A percentile compares a stretch with the other conserved stretches of the same genome.
phyloP scores from a whole-genome alignment of 768 basidiomycete genomes.

The Tylopilus rubrobrunneus region DNA sequence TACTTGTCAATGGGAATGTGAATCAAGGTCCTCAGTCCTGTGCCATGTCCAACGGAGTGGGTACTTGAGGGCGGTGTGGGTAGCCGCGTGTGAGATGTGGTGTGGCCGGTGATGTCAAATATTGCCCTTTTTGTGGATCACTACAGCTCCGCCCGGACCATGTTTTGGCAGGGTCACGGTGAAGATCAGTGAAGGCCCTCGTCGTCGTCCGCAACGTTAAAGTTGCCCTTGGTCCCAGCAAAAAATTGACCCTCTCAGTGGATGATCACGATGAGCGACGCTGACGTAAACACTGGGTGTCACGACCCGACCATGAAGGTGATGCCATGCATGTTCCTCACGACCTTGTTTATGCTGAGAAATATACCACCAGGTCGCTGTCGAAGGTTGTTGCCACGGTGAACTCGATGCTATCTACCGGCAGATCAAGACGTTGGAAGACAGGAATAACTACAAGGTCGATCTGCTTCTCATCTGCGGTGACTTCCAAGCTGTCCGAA shows the following conservation, averaged over 20 bases:
- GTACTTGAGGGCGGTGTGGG: constrained; percentile 2
- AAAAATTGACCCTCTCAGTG: no score
- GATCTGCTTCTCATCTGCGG: constrained; percentile 91
- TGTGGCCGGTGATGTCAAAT: not conserved
- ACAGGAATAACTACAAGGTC: constrained; percentile 58
- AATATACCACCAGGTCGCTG: constrained; percentile 57
- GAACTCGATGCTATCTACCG: constrained; percentile 84
- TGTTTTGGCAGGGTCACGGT: no score
- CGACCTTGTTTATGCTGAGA: not conserved
- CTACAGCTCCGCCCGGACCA: not conserved
- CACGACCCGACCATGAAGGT: constrained; percentile 23
- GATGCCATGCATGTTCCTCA: not conserved
- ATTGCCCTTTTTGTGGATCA: not conserved
- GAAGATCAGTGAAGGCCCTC: no score
- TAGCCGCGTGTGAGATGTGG: constrained; percentile 14
- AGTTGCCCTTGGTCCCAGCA: no score
- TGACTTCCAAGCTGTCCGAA: constrained; percentile 92
- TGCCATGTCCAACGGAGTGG: not conserved
- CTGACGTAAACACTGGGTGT: not conserved
- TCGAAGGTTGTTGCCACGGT: constrained; percentile 96
- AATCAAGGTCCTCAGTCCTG: not conserved
- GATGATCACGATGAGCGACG: not conserved
- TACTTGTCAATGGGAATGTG: not conserved
- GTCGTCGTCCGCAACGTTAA: no score
- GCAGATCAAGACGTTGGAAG: constrained; percentile 62